Evolutionary conservation across 2,329 filamentous ascomycete genomes (phyloP), one percentile per base, ranked within the genome.

Genomic region (Stagonosporopsis vannaccii): DNA sequence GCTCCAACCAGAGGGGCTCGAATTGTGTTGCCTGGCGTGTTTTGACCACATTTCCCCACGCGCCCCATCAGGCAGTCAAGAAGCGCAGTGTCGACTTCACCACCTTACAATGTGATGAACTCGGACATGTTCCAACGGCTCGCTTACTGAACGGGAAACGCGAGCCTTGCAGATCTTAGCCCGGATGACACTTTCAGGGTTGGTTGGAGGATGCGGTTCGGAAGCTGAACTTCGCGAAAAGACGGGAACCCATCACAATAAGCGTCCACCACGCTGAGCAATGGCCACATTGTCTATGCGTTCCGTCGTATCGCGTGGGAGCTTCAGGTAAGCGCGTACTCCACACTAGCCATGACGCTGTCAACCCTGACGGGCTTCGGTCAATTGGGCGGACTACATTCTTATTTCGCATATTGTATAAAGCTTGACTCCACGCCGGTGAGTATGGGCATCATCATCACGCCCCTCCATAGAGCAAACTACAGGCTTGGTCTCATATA

Each of bases 1-100:
- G 55, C 58, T 62, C 71, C 69, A 74, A 70, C 66, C 58, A 60
- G 42, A 62, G 12, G 40, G 13, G 22, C 46, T 59, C 53, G 43
- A 74, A 74, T 69, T 58, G 51, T 66, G 67, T 55, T 75, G 71
- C 71, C 71, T 75, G 58, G 53, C 43, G 63, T 60, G 62, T 68
- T 66, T 56, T 48, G 60, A 41, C 51, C 54, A 41, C 61, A 25
- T 55, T 26, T 44, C 20, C 33, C 11, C 26, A 17, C 8, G 37
- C 42, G 47, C 53, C 43, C 43, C 47, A 52, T 46, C 46, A 61
- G 53, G 50, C 60, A 62, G 43, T 54, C 32, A 51, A 49, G 40
- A 59, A 54, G 47, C 42, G 56, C 59, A 61, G 52, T 47, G n/a
- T 43, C 36, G 19, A 51, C 26, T 32, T 51, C 26, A 41, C 37